Evolutionary conservation across 2,329 filamentous ascomycete species (phyloP), one percentile per base, ranked within the genome.

Genomic region (Exophiala oligosperma): DNA sequence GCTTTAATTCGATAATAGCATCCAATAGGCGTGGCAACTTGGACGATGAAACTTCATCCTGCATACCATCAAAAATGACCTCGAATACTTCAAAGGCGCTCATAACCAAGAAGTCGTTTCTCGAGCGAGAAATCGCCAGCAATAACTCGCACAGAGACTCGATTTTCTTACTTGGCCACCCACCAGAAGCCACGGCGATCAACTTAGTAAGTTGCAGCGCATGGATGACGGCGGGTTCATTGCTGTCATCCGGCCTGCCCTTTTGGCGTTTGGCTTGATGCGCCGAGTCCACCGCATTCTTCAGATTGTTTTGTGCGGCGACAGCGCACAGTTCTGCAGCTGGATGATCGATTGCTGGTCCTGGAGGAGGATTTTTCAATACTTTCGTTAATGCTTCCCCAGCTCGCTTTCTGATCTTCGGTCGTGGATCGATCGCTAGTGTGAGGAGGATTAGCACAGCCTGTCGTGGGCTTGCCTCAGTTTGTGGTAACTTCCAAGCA

Each of bases 11-110:
- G 11, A 89, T 87, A 66, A 99, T 96, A 52, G 94, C 92, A 64
- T 96, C 92, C 68, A 97, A 83, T 11, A 99, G 82, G 56, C 90
- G 85, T 2, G 92, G 92, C 11, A 99, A 81, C 76, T 97, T 99
- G 1, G 91, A 84, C 2, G 92, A 95, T 0, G 92, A 90, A 49
- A 92, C 82, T 65, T 96, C 91, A 65, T 92, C 89, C 14, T 87
- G 84, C 88, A 99, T 92, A 6, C 92, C 89, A 67, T 89, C 88
- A 65, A 99, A 97, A 46, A 97, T 96, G 72, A 96, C 89, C 73
- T 99, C 94, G 68, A 99, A 99, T 3, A 97, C 93, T 65, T 97
- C 93, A 68, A 99, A 97, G 0, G 92, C 90, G 9, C 91, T 89
- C 88, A 97, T 95, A 32, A 92, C 96, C 79, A 99, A 87, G 73